A percentile compares a stretch with the other conserved stretches of the same genome.
phyloP scores from a whole-genome alignment of 306 rosid genomes.

The Cicer yamashitae region DNA sequence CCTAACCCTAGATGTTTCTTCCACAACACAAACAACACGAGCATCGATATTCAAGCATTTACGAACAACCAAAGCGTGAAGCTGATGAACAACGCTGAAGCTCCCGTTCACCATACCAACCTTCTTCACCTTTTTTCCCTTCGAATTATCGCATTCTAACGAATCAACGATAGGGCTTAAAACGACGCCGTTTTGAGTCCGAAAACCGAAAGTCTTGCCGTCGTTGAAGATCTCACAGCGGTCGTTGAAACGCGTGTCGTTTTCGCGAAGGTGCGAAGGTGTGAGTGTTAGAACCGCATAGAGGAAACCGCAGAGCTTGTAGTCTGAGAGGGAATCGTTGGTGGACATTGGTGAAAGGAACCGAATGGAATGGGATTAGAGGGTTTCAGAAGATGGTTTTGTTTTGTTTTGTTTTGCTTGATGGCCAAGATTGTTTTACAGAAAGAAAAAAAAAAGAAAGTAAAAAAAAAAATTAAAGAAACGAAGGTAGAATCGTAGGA shows the following conservation, averaged over 20 bases:
- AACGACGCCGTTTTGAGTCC: slow-evolving; percentile 55
- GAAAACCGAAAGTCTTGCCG: slow-evolving; percentile 46
- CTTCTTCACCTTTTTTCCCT: slow-evolving; percentile 55
- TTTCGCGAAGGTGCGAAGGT: slow-evolving; percentile 15
- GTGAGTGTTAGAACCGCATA: slow-evolving; percentile 62
- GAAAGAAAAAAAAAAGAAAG: no score
- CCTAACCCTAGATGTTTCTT: slow-evolving; percentile 50
- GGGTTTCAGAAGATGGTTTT: background rate
- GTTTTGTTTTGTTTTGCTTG: background rate
- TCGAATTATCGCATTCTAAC: background rate
- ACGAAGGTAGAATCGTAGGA: no score
- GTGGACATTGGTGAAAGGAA: slow-evolving; percentile 50
- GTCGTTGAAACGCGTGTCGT: slow-evolving; percentile 41
- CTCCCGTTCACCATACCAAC: slow-evolving; percentile 81
- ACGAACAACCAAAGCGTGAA: slow-evolving; percentile 67
- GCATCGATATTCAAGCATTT: slow-evolving; percentile 65
- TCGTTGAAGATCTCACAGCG: slow-evolving; percentile 54
- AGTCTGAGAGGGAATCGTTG: slow-evolving; percentile 49
- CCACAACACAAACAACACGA: slow-evolving; percentile 54
- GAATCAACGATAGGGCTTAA: slow-evolving; percentile 41
- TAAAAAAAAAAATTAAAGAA: no score
- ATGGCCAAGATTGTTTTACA: no score
- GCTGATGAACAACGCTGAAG: slow-evolving; percentile 79
- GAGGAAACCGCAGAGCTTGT: slow-evolving; percentile 86
- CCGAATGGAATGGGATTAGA: background rate